Evolutionary conservation across 805 yeast genomes (phyloP).

Genomic region (Pichia pseudocactophila): DNA sequence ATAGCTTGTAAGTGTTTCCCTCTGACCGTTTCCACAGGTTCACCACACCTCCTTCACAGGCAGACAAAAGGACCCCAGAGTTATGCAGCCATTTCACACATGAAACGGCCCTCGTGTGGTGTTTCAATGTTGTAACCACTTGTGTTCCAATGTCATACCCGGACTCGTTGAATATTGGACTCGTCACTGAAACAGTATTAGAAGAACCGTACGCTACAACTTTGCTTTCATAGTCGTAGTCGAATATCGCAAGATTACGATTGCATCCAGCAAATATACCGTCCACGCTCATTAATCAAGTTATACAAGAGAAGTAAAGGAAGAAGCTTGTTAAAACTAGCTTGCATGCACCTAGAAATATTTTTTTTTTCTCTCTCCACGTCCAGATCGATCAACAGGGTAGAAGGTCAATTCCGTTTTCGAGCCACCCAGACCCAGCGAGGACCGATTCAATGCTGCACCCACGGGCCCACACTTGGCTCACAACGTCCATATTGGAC

Average conservation of each 20-base stretch:
- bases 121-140: constrained; percentile 46
- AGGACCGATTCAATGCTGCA: constrained; percentile 36
- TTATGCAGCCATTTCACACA: constrained; percentile 51
- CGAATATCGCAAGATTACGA: constrained; percentile 52
- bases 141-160: constrained; percentile 30
- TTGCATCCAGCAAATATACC: constrained; percentile 70
- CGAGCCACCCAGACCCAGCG: constrained; percentile 36
- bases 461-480: constrained; percentile 39
- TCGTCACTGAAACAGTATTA: constrained; percentile 57
- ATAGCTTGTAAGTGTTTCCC: constrained; percentile 21
- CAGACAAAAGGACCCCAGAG: constrained; percentile 42
- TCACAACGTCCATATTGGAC: constrained; percentile 34
- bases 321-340: too few species aligned
- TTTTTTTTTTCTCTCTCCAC: neutral
- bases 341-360: too few species aligned
- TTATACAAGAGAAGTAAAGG: too few species aligned
- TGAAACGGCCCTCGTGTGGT: constrained; percentile 55
- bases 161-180: constrained; percentile 34
- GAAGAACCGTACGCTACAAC: constrained; percentile 68
- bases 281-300: constrained; percentile 26
- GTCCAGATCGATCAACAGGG: constrained; percentile 22
- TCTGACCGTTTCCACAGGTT: constrained; percentile 44
- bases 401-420: constrained; percentile 42
- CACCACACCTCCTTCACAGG: constrained; percentile 58
- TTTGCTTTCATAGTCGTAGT: constrained; percentile 30